A percentile compares a stretch with the other conserved stretches of the same genome.
Evolutionary conservation across 306 rosid genomes (phyloP).

Genomic region (Vicia villosa): DNA sequence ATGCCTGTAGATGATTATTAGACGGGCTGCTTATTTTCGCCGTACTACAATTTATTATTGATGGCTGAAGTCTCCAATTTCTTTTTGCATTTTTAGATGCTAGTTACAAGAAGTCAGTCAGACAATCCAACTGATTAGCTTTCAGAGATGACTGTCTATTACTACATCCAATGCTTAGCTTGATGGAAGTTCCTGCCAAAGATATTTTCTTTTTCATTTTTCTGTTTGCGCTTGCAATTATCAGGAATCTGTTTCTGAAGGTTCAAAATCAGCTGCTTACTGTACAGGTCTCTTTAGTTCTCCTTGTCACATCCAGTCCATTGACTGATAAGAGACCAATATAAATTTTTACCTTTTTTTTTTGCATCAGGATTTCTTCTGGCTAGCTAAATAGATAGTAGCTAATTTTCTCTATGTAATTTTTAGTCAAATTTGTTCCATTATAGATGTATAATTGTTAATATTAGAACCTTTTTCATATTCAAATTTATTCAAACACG

Average conservation of each 20-base stretch:
- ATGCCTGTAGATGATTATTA: conserved; percentile 10
- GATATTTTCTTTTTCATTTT: conserved; percentile 2
- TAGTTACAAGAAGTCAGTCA: conserved; percentile 17
- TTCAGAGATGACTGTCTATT: conserved; percentile 32
- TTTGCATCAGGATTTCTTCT: conserved; percentile 33
- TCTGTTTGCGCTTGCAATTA: conserved; percentile 34
- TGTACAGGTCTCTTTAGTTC: conserved; percentile 54
- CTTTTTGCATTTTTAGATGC: conserved; percentile 21
- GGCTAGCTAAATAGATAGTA: conserved; percentile 34
- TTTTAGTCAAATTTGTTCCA: conserved; percentile 32
- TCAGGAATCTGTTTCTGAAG: conserved; percentile 41
- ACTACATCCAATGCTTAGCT: conserved; percentile 33
- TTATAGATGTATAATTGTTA: conserved; percentile 30
- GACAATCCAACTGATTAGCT: conserved; percentile 35
- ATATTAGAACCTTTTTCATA: conserved; percentile 29
- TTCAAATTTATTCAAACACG: conserved; percentile 13
- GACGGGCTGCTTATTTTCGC: conserved; percentile 1
- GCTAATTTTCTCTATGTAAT: conserved; percentile 35
- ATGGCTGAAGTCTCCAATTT: conserved; percentile 33
- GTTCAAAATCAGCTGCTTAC: conserved; percentile 44
- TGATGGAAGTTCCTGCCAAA: conserved; percentile 35
- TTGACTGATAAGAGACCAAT: conserved; percentile 34
- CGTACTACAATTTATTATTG: conserved; percentile 21
- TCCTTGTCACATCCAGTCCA: conserved; percentile 29
- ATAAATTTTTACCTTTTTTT: conserved; percentile 36